Evolutionary conservation across 345 rosid genomes (phyloP).

Genomic region (Camelina hispida): DNA sequence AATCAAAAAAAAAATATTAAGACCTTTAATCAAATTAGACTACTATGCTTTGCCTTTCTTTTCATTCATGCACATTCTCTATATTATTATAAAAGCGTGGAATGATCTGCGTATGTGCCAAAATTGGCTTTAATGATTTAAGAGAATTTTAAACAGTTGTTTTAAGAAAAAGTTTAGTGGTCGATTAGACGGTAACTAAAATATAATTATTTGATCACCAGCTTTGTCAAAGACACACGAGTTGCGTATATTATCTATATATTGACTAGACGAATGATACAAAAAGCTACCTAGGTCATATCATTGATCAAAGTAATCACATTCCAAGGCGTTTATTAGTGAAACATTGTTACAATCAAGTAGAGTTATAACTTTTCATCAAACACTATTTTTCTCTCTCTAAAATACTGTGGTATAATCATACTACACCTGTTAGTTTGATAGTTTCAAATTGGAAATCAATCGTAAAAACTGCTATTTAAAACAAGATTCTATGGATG

Average conservation of each 20-base stretch:
- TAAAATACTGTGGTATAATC: too few species aligned
- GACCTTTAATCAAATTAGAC: constrained; percentile 23
- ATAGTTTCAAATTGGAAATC: neutral
- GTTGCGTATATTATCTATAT: constrained; percentile 35
- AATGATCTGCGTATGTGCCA: constrained; percentile 21
- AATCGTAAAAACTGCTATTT: neutral
- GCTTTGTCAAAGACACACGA: constrained; percentile 37
- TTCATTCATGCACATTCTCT: constrained; percentile 27
- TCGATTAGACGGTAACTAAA: constrained; percentile 19
- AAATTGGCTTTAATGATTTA: constrained; percentile 9
- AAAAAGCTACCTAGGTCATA: constrained; percentile 11
- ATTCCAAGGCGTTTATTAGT: too few species aligned
- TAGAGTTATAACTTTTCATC: too few species aligned
- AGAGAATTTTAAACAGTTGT: constrained; percentile 17
- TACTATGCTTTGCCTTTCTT: constrained; percentile 29
- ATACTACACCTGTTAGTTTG: neutral
- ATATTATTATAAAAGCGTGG: constrained; percentile 20
- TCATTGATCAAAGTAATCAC: neutral
- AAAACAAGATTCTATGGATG: neutral
- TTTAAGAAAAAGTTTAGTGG: constrained; percentile 5
- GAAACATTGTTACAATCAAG: too few species aligned
- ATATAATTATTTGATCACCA: constrained; percentile 12
- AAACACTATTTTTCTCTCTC: too few species aligned
- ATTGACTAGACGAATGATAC: constrained; percentile 19
- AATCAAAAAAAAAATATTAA: constrained; percentile 9